Base-by-base conservation (phyloP, 495 filamentous ascomycete species). In the Hypoxylon intermedium region DNA sequence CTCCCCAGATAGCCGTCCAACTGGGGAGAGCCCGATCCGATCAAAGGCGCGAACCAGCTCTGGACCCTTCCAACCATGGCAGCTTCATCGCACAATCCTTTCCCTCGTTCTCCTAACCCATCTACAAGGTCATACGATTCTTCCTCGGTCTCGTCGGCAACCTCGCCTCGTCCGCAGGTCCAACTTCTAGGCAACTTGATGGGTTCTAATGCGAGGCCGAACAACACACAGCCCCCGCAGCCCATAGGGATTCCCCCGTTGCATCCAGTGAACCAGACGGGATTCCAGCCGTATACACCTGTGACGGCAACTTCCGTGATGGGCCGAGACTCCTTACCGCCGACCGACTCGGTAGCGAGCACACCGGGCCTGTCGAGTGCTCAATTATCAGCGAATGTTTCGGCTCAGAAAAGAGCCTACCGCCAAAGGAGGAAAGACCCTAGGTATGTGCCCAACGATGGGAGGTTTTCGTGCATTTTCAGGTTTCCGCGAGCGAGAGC, bases 341-440 rank as follows among this genome's bases (percentile, higher is more conserved):
- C 80, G 16, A 77, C 72, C 63, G 80, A 80, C 56, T 82, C 81
- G 54, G 72, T 74, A 13, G 72, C 72, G 51, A 79, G 80, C 57
- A 83, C 81, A 5, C 81, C 81, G 26, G 76, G 77, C 15, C 72
- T 74, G 12, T 75, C 77, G n/a, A 73, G 73, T 50, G 70, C 74
- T 9, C 70, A 74, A 41, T 65, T 79, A 9, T 68, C 74, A 38
- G 72, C 75, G 21, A 78, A 74, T 49, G 72, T 76, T 19, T 75
- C 77, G 67, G 84, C 86, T 18, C 93, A 96, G 76, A 98, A 98
- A 72, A 81, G 94, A 67, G 94, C 93, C 5, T 98, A 98, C 74
- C 84, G 94, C 28, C 94, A 98, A 71, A 79, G 94, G 61, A 83
- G 94, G 60, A 98, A 98, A 68, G 94, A 98, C 69, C 94, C 94